These are phyloP conservation scores for Rhizopus delemar DNA, from an alignment of 371 early-diverging fungal species.

Conservation along the genomic window DNA sequence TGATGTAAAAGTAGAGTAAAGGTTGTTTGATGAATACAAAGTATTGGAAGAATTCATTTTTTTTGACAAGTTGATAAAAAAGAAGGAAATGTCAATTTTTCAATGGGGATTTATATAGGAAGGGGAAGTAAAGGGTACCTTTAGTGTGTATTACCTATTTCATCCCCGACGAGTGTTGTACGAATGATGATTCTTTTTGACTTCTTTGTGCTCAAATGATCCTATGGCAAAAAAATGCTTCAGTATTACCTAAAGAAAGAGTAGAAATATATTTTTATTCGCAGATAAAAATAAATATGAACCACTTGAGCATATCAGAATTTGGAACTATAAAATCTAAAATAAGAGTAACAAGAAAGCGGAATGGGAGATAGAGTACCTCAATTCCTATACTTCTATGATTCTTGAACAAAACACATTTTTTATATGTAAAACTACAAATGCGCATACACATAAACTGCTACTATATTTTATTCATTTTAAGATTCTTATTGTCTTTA, in stretches of 20 bases:
- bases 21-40: background rate
- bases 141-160: slow-evolving; percentile 1
- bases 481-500: no score
- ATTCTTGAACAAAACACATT: background rate
- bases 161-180: slow-evolving; percentile 1
- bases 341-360: no score
- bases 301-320: background rate
- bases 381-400: background rate
- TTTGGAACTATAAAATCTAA: background rate
- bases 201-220: background rate
- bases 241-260: slow-evolving; percentile 1
- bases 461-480: no score
- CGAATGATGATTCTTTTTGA: background rate
- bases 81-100: slow-evolving; percentile 2
- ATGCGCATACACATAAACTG: no score
- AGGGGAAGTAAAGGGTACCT: background rate
- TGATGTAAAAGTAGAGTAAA: slow-evolving; percentile 11
- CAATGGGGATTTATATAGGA: slow-evolving; percentile 17
- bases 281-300: slow-evolving; percentile 2
- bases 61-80: background rate
- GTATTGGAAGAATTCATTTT: background rate
- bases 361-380: background rate
- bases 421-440: background rate
- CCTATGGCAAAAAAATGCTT: background rate
- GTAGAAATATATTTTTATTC: background rate